phyloP scores from a whole-genome alignment of 2,329 filamentous ascomycete species.

The Colletotrichum neosansevieriae region DNA sequence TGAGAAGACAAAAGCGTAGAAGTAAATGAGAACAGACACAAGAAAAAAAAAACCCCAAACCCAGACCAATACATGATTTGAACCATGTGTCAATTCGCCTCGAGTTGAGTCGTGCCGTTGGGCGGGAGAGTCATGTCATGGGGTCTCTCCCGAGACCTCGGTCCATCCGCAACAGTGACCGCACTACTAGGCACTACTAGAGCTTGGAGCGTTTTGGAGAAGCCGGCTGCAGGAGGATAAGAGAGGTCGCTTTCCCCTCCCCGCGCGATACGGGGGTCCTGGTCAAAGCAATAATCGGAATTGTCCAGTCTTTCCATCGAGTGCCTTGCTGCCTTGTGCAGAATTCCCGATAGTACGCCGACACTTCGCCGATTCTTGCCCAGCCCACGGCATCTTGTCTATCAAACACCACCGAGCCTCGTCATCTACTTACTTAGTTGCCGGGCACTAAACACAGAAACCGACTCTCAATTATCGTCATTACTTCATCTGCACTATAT shows the following conservation, averaged over 20 bases:
- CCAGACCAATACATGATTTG: no score
- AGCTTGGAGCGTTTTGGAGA: conserved; percentile 4
- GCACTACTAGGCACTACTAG: conserved; percentile 29
- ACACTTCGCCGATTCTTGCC: conserved; percentile 22
- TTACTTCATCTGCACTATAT: neutral
- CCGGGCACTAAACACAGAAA: neutral
- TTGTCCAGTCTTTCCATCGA: neutral
- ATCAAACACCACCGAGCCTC: neutral
- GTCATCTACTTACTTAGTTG: neutral
- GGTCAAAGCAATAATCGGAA: neutral
- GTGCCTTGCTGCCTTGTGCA: neutral
- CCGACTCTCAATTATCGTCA: neutral
- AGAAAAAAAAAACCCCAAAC: neutral
- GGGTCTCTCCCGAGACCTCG: conserved; percentile 30
- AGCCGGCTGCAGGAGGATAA: conserved; percentile 31
- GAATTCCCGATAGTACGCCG: conserved; percentile 29
- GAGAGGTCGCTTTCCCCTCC: conserved; percentile 27
- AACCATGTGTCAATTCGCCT: conserved; percentile 24
- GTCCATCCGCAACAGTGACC: conserved; percentile 29
- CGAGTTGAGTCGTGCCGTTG: conserved; percentile 1
- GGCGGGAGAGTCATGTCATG: conserved; percentile 39
- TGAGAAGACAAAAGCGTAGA: no score
- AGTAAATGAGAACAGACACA: neutral
- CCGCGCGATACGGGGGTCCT: neutral
- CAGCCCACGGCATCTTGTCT: conserved; percentile 12